Conservation (phyloP, 441 rosid genomes). For the Viola pubescens region DNA sequence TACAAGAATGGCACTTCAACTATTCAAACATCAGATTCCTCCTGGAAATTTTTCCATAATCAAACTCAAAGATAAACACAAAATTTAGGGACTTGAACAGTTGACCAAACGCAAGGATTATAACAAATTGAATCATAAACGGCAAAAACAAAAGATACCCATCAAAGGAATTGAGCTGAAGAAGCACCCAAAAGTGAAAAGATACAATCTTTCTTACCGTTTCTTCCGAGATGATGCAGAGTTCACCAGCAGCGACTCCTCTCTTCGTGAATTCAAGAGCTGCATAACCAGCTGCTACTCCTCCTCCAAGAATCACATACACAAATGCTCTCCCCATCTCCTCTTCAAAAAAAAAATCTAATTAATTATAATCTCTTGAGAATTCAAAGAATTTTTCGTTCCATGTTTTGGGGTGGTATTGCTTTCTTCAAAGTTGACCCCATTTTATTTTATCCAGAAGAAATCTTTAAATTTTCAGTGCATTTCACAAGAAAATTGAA, state of each 20-base stretch:
- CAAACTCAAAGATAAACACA: neutral
- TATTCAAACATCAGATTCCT: no score
- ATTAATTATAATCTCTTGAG: no score
- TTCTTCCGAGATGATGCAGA: conserved; percentile 88
- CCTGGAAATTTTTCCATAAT: no score
- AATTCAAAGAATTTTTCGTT: no score
- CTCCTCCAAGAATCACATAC: conserved; percentile 90
- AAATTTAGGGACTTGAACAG: neutral
- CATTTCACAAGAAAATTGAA: no score
- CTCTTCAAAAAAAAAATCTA: neutral
- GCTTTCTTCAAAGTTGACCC: no score
- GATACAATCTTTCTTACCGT: conserved; percentile 36
- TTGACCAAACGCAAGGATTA: neutral
- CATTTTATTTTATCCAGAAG: no score
- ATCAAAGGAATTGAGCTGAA: conserved; percentile 6
- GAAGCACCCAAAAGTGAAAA: neutral
- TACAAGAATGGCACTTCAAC: no score
- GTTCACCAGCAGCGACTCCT: conserved; percentile 82
- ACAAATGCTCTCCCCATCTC: conserved; percentile 91
- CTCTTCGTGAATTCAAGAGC: conserved; percentile 76
- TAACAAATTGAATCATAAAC: conserved; percentile 8
- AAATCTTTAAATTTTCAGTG: no score
- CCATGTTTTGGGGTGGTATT: neutral
- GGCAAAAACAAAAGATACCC: conserved; percentile 5
- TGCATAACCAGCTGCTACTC: conserved; percentile 93